phyloP scores from a whole-genome alignment of 306 rosid genomes.

The Casuarina cunninghamiana region DNA sequence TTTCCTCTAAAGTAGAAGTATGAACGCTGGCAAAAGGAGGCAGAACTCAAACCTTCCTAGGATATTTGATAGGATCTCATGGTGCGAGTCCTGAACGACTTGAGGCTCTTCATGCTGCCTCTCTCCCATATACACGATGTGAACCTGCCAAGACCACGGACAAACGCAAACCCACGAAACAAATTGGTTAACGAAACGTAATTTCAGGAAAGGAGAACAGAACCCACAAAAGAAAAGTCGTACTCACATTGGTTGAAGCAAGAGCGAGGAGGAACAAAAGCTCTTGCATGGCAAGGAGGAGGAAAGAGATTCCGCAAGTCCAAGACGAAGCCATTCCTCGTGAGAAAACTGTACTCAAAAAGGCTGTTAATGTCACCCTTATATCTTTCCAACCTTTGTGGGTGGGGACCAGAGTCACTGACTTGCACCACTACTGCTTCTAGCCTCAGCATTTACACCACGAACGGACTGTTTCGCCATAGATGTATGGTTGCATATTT shows the following conservation, averaged over 20 bases:
- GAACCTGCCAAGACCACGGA: slow-evolving; percentile 42
- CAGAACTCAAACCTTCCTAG: slow-evolving; percentile 48
- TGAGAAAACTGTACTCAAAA: slow-evolving; percentile 11
- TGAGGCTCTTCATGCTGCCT: slow-evolving; percentile 36
- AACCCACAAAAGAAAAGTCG: slow-evolving; percentile 1
- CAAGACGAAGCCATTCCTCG: slow-evolving; percentile 41
- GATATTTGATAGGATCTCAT: slow-evolving; percentile 44
- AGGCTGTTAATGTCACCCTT: neutral
- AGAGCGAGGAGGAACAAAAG: slow-evolving; percentile 30
- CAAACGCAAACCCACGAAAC: slow-evolving; percentile 16
- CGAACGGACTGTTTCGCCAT: neutral
- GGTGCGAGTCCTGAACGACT: slow-evolving; percentile 52
- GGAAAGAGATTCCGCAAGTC: slow-evolving; percentile 22
- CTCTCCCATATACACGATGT: slow-evolving; percentile 60
- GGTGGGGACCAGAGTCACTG: neutral
- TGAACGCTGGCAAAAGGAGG: neutral
- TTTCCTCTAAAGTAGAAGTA: neutral
- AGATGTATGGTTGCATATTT: neutral
- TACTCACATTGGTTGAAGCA: slow-evolving; percentile 50
- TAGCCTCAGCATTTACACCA: neutral
- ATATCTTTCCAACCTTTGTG: neutral
- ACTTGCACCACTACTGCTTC: neutral
- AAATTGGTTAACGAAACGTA: neutral
- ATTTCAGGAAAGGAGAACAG: neutral
- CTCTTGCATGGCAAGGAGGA: slow-evolving; percentile 31